Conservation (phyloP, 148 eudicot genomes). For the Arbutus unedo region DNA sequence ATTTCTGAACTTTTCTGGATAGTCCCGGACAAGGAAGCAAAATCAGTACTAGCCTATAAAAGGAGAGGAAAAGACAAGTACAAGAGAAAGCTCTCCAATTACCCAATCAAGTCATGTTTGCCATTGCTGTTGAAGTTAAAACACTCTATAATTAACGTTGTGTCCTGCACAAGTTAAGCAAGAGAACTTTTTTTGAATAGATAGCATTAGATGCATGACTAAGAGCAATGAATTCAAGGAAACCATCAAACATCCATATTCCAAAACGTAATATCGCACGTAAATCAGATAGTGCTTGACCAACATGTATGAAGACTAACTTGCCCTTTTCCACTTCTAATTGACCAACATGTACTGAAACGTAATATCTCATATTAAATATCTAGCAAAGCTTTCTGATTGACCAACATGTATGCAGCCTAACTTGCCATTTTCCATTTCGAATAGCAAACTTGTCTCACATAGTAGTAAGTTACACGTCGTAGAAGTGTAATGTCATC, state of each 20-base stretch:
- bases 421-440: conserved; percentile 2
- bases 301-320: neutral
- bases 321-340: conserved; percentile 4
- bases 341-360: neutral
- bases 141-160: conserved; percentile 81
- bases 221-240: neutral
- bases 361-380: neutral
- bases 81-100: conserved; percentile 21
- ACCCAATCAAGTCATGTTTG: conserved; percentile 92
- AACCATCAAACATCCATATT: conserved; percentile 11
- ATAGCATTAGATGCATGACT: neutral
- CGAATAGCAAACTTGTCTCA: conserved; percentile 2
- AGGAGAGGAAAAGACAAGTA: conserved; percentile 15
- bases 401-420: neutral
- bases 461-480: neutral
- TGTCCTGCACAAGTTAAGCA: conserved; percentile 67
- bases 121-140: conserved; percentile 88
- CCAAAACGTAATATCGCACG: neutral
- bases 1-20: conserved; percentile 68
- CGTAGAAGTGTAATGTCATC: neutral
- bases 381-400: neutral
- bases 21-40: conserved; percentile 18
- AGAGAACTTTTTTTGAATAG: neutral
- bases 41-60: conserved; percentile 8
- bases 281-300: neutral